Conservation (phyloP, 371 early-diverging fungal species). For the Mortierella sp. region DNA sequence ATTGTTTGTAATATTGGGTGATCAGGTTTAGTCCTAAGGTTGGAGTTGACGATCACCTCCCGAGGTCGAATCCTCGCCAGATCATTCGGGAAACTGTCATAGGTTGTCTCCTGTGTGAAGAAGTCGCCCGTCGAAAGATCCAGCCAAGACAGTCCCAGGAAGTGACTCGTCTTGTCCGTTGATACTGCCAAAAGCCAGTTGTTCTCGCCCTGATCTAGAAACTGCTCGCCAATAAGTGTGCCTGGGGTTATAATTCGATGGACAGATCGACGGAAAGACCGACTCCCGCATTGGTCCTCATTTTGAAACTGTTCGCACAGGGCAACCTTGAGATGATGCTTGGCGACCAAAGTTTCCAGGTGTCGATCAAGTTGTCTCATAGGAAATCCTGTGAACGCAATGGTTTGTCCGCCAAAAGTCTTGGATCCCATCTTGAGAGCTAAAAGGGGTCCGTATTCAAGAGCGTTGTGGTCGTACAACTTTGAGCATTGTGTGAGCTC, state of each 20-base stretch:
- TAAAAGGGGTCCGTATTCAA: conserved; percentile 74
- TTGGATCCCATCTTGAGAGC: conserved; percentile 78
- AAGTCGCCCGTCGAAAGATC: conserved; percentile 96
- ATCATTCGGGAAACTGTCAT: conserved; percentile 71
- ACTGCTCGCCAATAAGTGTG: conserved; percentile 84
- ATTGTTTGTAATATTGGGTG: conserved; percentile 38
- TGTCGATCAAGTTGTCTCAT: conserved; percentile 77
- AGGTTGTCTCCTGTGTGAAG: conserved; percentile 69
- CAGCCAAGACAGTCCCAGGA: conserved; percentile 90
- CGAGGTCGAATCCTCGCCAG: conserved; percentile 87
- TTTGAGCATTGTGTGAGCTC: conserved; percentile 21
- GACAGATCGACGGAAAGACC: conserved; percentile 75
- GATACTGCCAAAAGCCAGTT: conserved; percentile 78
- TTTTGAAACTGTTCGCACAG: conserved; percentile 87
- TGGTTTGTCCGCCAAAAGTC: conserved; percentile 60
- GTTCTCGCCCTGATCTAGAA: conserved; percentile 72
- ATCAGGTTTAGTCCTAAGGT: conserved; percentile 27
- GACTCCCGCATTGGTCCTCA: conserved; percentile 57
- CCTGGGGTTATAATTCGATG: conserved; percentile 92
- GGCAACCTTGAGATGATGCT: conserved; percentile 82
- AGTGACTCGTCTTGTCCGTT: conserved; percentile 34
- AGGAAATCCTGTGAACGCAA: conserved; percentile 89
- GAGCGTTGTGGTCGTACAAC: conserved; percentile 87
- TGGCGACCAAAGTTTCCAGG: conserved; percentile 82
- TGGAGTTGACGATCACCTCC: conserved; percentile 80